phyloP scores from a whole-genome alignment of 2,329 filamentous ascomycete species.

The Huntiella moniliformis region DNA sequence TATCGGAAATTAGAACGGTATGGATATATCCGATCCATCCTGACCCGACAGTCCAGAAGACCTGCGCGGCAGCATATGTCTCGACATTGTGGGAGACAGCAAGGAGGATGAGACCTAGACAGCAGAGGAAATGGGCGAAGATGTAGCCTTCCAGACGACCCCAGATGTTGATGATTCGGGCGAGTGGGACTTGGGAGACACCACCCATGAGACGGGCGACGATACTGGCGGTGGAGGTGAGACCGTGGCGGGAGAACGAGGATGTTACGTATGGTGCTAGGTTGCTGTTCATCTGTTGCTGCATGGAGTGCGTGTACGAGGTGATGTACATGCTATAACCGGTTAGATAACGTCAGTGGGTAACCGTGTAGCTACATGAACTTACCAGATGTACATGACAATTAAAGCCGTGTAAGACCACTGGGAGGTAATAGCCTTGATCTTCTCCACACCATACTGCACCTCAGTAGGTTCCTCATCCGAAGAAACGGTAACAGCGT shows the following conservation, averaged over 20 bases:
- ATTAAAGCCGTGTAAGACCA: slow-evolving; percentile 24
- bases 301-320: slow-evolving; percentile 15
- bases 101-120: slow-evolving; percentile 42
- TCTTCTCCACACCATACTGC: slow-evolving; percentile 28
- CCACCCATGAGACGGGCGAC: slow-evolving; percentile 36
- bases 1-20: slow-evolving; percentile 48
- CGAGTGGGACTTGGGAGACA: slow-evolving; percentile 44
- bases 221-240: slow-evolving; percentile 33
- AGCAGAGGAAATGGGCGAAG: slow-evolving; percentile 31
- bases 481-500: not conserved
- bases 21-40: slow-evolving; percentile 23
- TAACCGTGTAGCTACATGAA: slow-evolving; percentile 1
- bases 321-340: slow-evolving; percentile 3
- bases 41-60: slow-evolving; percentile 47
- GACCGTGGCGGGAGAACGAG: slow-evolving; percentile 32
- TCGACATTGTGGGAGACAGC: slow-evolving; percentile 41
- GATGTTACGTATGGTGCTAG: slow-evolving; percentile 31
- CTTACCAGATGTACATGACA: slow-evolving; percentile 26
- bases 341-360: not conserved
- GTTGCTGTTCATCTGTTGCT: slow-evolving; percentile 21
- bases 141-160: slow-evolving; percentile 45
- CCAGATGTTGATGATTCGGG: slow-evolving; percentile 49
- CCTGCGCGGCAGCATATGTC: slow-evolving; percentile 43
- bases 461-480: slow-evolving; percentile 17
- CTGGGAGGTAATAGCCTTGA: slow-evolving; percentile 29